These are phyloP conservation scores for Eimeria praecox DNA, from an alignment of 169 alveolate species.

Conservation along the genomic window DNA sequence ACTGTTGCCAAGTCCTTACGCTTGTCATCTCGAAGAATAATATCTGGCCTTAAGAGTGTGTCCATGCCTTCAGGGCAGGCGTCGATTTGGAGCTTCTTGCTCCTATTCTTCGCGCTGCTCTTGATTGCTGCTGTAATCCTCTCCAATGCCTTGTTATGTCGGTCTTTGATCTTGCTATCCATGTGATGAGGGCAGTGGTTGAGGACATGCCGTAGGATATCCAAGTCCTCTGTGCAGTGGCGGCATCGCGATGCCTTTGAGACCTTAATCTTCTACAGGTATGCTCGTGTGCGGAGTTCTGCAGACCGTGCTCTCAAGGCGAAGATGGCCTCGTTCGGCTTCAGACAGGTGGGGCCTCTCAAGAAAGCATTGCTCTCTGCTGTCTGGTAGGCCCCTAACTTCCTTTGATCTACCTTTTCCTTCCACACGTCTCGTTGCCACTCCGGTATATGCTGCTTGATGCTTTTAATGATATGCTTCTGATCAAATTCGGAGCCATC, in stretches of 20 bases:
- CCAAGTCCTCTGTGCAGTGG: not conserved
- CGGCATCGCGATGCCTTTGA: not conserved
- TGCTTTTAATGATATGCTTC: not conserved
- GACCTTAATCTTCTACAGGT: not conserved
- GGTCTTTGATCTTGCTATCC: not conserved
- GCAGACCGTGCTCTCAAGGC: constrained; percentile 7
- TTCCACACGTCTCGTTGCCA: not conserved
- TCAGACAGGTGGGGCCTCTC: not conserved
- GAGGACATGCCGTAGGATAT: not conserved
- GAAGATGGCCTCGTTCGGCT: not conserved
- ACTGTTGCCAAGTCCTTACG: too few species aligned
- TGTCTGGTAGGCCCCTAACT: not conserved
- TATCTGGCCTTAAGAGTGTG: not conserved
- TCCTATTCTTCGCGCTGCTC: not conserved
- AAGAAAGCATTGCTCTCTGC: not conserved
- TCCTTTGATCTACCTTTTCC: constrained; percentile 2
- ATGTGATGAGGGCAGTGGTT: not conserved
- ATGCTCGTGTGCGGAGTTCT: constrained; percentile 6
- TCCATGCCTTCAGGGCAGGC: not conserved
- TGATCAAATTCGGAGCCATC: constrained; percentile 3
- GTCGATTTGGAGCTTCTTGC: not conserved
- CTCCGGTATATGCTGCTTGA: not conserved
- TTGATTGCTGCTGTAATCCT: constrained; percentile 8
- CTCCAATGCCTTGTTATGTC: constrained; percentile 20
- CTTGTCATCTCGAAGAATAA: not conserved